Percentiles rank a stretch among this genome's conserved stretches.
These are phyloP conservation scores for Stylosanthes scabra DNA, from an alignment of 331 rosid genomes.

Conservation along the genomic window DNA sequence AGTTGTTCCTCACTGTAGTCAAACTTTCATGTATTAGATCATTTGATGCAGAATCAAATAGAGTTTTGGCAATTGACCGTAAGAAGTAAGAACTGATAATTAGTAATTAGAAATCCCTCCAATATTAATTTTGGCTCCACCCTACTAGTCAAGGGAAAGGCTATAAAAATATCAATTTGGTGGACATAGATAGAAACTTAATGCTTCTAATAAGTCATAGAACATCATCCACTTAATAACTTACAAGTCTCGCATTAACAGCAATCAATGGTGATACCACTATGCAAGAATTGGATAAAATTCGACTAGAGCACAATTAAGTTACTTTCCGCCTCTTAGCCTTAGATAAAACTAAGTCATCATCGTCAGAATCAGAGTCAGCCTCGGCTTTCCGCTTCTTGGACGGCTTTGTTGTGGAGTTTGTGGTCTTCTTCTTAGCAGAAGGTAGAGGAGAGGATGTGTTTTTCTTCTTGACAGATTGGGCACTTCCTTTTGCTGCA, in stretches of 20 bases:
- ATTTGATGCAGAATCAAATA: not conserved
- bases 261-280: conserved; percentile 14
- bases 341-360: conserved; percentile 22
- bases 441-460: conserved; percentile 41
- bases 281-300: not conserved
- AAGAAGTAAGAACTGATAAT: not conserved
- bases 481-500: conserved; percentile 34
- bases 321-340: conserved; percentile 57
- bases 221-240: conserved; percentile 22
- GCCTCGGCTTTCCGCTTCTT: conserved; percentile 59
- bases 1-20: no score
- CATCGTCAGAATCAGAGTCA: conserved; percentile 61
- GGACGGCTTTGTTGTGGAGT: conserved; percentile 46
- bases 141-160: not conserved
- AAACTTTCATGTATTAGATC: no score
- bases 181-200: not conserved
- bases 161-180: not conserved
- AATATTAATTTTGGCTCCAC: not conserved
- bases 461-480: conserved; percentile 52
- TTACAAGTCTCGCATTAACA: conserved; percentile 13
- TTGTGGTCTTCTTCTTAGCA: conserved; percentile 42
- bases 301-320: conserved; percentile 29
- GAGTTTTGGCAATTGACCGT: not conserved
- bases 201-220: conserved; percentile 6
- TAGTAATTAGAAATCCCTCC: not conserved